phyloP scores from a whole-genome alignment of 306 rosid genomes.

The Rubus parviflorus region DNA sequence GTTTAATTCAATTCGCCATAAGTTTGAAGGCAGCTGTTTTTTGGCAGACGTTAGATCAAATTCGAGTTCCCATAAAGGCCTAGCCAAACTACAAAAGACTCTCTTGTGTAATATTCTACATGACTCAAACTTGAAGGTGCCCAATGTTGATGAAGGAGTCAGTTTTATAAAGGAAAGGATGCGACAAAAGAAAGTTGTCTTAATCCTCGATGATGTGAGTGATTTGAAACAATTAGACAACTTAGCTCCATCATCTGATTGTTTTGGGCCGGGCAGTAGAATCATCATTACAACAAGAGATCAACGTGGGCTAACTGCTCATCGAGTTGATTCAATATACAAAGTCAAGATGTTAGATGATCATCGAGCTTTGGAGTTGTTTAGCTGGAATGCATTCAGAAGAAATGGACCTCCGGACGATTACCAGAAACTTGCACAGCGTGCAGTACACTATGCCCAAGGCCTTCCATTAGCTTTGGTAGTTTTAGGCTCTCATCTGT shows the following conservation, averaged over 20 bases:
- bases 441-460: neutral
- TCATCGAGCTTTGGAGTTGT: neutral
- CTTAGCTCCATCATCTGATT: too few species aligned
- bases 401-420: neutral
- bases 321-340: neutral
- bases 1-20: neutral
- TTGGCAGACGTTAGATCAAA: neutral
- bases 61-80: neutral
- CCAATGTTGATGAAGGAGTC: neutral
- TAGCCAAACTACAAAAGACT: neutral
- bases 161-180: neutral
- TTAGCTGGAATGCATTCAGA: neutral
- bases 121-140: neutral
- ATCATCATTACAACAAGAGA: constrained; percentile 16
- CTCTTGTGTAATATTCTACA: neutral
- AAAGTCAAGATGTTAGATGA: neutral
- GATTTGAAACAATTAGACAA: neutral
- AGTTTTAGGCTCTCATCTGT: constrained; percentile 39
- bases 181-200: neutral
- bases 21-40: neutral
- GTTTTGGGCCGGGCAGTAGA: neutral
- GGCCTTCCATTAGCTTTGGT: constrained; percentile 38
- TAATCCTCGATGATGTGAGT: neutral
- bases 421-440: neutral
- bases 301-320: neutral